Conservation (phyloP, 2,329 filamentous ascomycete genomes). For the Bimuria novae-zelandiae region DNA sequence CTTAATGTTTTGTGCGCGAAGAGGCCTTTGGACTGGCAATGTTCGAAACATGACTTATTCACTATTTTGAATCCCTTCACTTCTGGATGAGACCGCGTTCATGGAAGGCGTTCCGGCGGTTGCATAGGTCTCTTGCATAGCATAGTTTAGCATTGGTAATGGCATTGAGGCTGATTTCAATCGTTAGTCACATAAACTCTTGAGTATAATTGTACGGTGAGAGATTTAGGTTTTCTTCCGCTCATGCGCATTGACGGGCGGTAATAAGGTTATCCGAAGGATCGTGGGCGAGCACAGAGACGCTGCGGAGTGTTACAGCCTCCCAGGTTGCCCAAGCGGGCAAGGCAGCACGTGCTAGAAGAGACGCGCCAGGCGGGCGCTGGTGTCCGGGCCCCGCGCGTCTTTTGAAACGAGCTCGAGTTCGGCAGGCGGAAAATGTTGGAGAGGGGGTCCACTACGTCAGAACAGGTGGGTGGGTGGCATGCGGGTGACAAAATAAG, state of each 20-base stretch:
- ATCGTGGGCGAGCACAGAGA: not conserved
- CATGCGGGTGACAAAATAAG: too few relatives aligned
- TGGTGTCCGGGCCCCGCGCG: not conserved
- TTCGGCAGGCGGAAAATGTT: not conserved
- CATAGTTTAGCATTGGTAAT: conserved; percentile 9
- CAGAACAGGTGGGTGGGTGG: not conserved
- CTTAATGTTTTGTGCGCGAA: not conserved
- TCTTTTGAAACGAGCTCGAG: not conserved
- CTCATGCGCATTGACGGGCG: conserved; percentile 5
- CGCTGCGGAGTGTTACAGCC: not conserved
- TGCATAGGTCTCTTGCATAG: conserved; percentile 4
- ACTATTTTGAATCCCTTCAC: not conserved
- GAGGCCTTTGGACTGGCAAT: not conserved
- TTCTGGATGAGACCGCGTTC: not conserved
- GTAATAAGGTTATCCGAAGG: conserved; percentile 1
- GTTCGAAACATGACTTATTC: not conserved
- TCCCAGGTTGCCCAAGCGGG: not conserved
- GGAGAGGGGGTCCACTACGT: not conserved
- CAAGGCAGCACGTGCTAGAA: conserved; percentile 1
- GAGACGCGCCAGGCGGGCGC: not conserved
- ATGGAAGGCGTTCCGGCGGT: conserved; percentile 1
- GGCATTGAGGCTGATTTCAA: conserved; percentile 8
- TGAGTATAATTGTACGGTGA: too few relatives aligned
- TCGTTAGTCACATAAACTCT: not conserved
- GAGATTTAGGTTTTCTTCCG: too few relatives aligned